A percentile compares a stretch with the other conserved stretches of the same genome.
phyloP scores from a whole-genome alignment of 2,329 filamentous ascomycete species.

The Xylogone sp. region DNA sequence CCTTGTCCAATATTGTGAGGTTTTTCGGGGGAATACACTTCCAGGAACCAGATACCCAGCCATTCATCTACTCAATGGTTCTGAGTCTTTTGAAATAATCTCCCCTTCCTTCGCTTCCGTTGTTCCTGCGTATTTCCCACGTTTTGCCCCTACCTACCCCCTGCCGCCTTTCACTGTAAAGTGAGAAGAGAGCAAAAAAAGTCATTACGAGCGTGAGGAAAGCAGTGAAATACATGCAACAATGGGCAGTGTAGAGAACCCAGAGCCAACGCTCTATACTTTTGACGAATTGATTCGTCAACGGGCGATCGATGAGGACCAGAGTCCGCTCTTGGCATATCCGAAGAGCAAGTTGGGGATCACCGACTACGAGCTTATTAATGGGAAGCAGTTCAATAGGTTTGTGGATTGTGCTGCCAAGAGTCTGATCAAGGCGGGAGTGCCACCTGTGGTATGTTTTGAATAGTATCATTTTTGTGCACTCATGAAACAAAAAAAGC shows the following conservation, averaged over 20 bases:
- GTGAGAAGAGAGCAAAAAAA: too few relatives aligned
- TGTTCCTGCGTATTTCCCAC: background rate
- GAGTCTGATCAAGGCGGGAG: slow-evolving; percentile 2
- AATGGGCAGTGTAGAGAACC: background rate
- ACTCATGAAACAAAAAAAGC: too few relatives aligned
- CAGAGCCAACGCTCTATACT: slow-evolving; percentile 2
- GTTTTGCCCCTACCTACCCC: background rate
- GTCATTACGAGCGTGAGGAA: too few relatives aligned
- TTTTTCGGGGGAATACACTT: background rate
- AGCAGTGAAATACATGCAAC: background rate
- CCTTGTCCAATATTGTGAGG: background rate
- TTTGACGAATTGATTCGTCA: slow-evolving; percentile 16
- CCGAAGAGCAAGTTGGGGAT: slow-evolving; percentile 12
- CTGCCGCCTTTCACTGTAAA: too few relatives aligned
- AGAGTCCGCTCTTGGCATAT: slow-evolving; percentile 15
- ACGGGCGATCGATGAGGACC: slow-evolving; percentile 12
- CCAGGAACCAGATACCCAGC: background rate
- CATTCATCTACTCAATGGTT: background rate
- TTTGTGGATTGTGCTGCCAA: slow-evolving; percentile 17
- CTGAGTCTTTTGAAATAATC: background rate
- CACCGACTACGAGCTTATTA: slow-evolving; percentile 16
- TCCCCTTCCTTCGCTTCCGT: background rate
- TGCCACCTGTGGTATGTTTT: slow-evolving; percentile 6
- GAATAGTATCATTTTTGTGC: background rate
- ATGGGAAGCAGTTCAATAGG: slow-evolving; percentile 13